These are phyloP conservation scores for Xerocomus nothofagi DNA, from an alignment of 1,284 basidiomycete genomes.

Conservation along the genomic window DNA sequence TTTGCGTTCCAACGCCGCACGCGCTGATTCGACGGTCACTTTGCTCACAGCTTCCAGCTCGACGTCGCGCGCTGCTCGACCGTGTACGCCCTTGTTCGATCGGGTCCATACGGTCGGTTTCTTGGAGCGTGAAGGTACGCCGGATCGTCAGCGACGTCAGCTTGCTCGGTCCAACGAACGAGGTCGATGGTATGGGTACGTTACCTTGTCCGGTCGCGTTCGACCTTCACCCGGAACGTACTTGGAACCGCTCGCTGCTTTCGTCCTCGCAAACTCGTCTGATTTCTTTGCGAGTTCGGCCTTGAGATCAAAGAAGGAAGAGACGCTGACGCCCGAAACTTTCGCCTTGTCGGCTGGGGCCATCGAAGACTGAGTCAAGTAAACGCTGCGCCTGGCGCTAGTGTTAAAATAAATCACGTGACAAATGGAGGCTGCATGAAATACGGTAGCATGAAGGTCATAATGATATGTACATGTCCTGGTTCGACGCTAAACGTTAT, in stretches of 20 bases:
- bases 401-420: conserved; percentile 14
- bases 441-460: background rate
- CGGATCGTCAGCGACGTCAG: background rate
- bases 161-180: background rate
- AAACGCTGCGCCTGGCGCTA: background rate
- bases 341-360: conserved; percentile 51
- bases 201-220: conserved; percentile 66
- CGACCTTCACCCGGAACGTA: conserved; percentile 52
- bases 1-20: conserved; percentile 73
- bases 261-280: conserved; percentile 59
- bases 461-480: background rate
- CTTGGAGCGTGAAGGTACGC: conserved; percentile 36
- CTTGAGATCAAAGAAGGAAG: conserved; percentile 75
- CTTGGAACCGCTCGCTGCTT: conserved; percentile 53
- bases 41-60: conserved; percentile 65
- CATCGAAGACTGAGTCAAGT: conserved; percentile 28
- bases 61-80: conserved; percentile 60
- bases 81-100: conserved; percentile 68
- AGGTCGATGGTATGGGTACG: background rate
- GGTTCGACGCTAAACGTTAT: background rate
- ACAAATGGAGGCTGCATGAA: background rate
- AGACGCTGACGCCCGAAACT: conserved; percentile 66
- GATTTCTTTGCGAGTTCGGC: conserved; percentile 70
- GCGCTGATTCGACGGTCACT: conserved; percentile 68
- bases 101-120: conserved; percentile 72